phyloP scores from a whole-genome alignment of 306 rosid genomes.

The Trifolium subterraneum region DNA sequence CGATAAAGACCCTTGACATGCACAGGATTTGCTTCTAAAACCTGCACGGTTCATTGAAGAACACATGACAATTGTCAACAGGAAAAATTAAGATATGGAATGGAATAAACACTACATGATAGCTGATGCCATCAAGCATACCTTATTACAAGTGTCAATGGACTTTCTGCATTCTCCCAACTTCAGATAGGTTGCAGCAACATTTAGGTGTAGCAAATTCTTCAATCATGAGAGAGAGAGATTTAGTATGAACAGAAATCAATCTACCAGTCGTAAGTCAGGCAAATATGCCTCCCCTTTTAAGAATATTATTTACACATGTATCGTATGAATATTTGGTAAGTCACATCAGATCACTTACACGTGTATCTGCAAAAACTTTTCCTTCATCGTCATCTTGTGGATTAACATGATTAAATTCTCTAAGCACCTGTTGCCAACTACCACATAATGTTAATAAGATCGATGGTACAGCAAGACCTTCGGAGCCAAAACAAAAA shows the following conservation, averaged over 20 bases:
- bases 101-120: constrained; percentile 26
- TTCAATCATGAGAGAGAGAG: constrained; percentile 48
- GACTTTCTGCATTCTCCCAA: constrained; percentile 87
- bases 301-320: constrained; percentile 4
- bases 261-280: constrained; percentile 25
- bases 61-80: constrained; percentile 7
- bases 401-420: constrained; percentile 98
- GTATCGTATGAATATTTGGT: not conserved
- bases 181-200: constrained; percentile 86
- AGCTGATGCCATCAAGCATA: constrained; percentile 41
- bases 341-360: constrained; percentile 45
- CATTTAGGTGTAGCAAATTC: constrained; percentile 86
- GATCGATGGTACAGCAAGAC: constrained; percentile 27
- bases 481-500: not conserved
- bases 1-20: constrained; percentile 94
- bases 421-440: constrained; percentile 81
- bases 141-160: constrained; percentile 95
- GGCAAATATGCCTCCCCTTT: constrained; percentile 2
- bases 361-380: constrained; percentile 77
- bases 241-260: constrained; percentile 38
- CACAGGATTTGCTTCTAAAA: constrained; percentile 89
- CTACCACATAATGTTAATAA: constrained; percentile 47
- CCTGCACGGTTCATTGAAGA: constrained; percentile 56
- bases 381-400: constrained; percentile 97
- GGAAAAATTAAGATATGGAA: constrained; percentile 20